phyloP scores from a whole-genome alignment of 2,329 filamentous ascomycete genomes.

The Emmonsiellopsis sp. region DNA sequence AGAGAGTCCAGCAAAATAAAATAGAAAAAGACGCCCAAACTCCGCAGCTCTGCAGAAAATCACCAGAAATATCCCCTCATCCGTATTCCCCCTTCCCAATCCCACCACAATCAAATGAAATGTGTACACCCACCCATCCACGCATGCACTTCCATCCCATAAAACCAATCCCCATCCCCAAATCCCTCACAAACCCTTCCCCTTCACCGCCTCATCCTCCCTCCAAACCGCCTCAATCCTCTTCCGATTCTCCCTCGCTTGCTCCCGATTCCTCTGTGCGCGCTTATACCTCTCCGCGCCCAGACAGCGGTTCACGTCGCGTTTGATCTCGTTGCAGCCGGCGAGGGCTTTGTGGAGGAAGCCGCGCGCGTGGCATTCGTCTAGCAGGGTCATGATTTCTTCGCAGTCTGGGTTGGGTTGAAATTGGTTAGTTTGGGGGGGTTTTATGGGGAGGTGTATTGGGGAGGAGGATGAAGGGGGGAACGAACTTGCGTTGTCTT shows the following conservation, averaged over 20 bases:
- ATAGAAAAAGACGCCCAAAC: conserved; percentile 2
- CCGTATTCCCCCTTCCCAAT: background rate
- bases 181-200: background rate
- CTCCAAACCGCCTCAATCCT: conserved; percentile 70
- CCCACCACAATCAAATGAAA: background rate
- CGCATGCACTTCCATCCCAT: background rate
- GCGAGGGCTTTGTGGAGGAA: conserved; percentile 89
- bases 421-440: conserved; percentile 3
- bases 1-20: background rate
- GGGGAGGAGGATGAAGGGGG: conserved; percentile 4
- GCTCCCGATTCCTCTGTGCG: conserved; percentile 66
- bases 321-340: conserved; percentile 81
- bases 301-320: conserved; percentile 75
- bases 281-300: conserved; percentile 69
- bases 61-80: background rate
- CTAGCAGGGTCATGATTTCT: conserved; percentile 85
- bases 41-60: background rate
- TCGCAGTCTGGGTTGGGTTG: conserved; percentile 62
- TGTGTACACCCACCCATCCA: background rate
- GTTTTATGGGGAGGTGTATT: background rate
- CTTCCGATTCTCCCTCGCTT: conserved; percentile 59
- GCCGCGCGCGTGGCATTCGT: conserved; percentile 87
- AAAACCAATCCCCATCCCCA: background rate
- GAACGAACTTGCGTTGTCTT: conserved; percentile 71
- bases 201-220: conserved; percentile 35